phyloP scores from a whole-genome alignment of 192 early-diverging fungal species.

The Cetraspora pellucida region DNA sequence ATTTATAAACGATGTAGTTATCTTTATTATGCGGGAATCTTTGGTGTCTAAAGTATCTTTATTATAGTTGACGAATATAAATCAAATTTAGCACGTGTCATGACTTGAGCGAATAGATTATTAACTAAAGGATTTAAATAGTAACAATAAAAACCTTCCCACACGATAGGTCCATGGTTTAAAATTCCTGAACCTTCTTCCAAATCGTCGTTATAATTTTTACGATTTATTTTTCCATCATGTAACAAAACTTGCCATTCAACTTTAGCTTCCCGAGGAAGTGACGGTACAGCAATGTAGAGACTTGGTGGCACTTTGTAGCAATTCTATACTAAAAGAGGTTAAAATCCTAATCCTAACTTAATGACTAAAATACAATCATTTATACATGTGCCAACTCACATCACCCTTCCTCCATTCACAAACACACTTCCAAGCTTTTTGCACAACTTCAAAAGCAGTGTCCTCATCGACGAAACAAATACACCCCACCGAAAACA shows the following conservation, averaged over 20 bases:
- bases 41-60: neutral
- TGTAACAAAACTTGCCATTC: conserved; percentile 69
- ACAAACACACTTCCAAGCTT: conserved; percentile 42
- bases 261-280: conserved; percentile 63
- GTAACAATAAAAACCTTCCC: neutral
- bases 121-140: neutral
- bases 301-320: conserved; percentile 43
- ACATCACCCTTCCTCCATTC: neutral
- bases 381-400: neutral
- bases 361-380: neutral
- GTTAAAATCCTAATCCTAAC: neutral
- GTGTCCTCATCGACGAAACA: conserved; percentile 56
- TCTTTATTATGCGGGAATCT: neutral
- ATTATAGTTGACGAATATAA: neutral
- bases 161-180: neutral
- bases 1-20: neutral
- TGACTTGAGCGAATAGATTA: no score
- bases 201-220: conserved; percentile 30
- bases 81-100: neutral
- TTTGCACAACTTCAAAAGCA: conserved; percentile 38
- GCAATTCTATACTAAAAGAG: neutral
- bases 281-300: conserved; percentile 58
- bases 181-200: conserved; percentile 3
- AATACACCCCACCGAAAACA: conserved; percentile 52
- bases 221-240: conserved; percentile 39